Percentiles rank a stretch among this genome's conserved stretches.
Evolutionary conservation across 2,329 filamentous ascomycete species (phyloP).

Genomic region (Fusarium clavum): DNA sequence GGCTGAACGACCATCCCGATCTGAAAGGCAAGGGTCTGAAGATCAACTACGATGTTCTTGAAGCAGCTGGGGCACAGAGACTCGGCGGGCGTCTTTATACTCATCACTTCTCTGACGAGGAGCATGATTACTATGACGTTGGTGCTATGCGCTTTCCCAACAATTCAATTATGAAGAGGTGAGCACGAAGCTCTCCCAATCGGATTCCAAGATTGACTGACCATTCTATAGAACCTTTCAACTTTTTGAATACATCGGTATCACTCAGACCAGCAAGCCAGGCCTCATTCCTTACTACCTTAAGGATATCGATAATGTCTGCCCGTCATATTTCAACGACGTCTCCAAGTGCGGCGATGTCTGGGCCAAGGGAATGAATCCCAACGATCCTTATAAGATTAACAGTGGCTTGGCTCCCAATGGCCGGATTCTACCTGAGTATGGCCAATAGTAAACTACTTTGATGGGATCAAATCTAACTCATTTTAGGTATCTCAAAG

Average conservation of each 20-base stretch:
- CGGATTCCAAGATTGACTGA: too few relatives aligned
- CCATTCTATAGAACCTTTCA: neutral
- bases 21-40: neutral
- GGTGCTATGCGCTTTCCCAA: conserved; percentile 31
- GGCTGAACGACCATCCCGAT: neutral
- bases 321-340: conserved; percentile 27
- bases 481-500: neutral
- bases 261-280: neutral
- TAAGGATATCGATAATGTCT: neutral
- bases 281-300: conserved; percentile 31
- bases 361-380: neutral
- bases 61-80: conserved; percentile 3
- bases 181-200: neutral
- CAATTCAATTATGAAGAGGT: conserved; percentile 24
- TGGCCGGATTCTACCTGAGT: conserved; percentile 6
- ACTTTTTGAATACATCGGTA: neutral
- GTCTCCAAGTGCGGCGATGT: neutral
- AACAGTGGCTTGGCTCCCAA: neutral
- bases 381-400: conserved; percentile 13
- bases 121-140: conserved; percentile 31
- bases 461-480: neutral
- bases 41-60: conserved; percentile 22
- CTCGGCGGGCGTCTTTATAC: conserved; percentile 30
- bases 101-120: conserved; percentile 17
- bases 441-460: neutral